Evolutionary conservation across 2,329 filamentous ascomycete genomes (phyloP).

Genomic region (Penicillium verrucosum): DNA sequence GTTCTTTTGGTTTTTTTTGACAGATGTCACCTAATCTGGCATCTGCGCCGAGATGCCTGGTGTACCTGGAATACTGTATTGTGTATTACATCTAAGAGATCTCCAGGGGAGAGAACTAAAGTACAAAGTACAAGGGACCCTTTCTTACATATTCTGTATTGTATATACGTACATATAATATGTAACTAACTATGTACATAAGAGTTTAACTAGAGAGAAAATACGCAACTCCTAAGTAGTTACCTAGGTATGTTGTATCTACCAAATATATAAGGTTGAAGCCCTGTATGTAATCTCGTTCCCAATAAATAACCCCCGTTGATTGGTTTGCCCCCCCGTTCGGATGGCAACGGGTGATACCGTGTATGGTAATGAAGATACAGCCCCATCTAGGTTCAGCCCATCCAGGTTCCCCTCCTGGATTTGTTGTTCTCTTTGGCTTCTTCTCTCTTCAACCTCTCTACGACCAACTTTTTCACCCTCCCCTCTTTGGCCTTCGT

Average conservation of each 20-base stretch:
- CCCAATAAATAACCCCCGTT: neutral
- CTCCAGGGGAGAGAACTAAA: neutral
- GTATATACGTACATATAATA: no score
- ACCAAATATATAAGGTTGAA: neutral
- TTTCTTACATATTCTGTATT: neutral
- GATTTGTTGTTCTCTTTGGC: constrained; percentile 13
- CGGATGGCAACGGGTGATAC: constrained; percentile 1
- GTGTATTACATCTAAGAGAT: neutral
- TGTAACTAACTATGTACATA: no score
- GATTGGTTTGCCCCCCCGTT: neutral
- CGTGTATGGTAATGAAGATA: constrained; percentile 3
- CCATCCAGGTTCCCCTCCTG: constrained; percentile 5
- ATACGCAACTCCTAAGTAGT: neutral
- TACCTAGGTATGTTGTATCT: neutral
- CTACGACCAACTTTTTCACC: constrained; percentile 17
- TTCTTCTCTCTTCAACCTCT: constrained; percentile 11
- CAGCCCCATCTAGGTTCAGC: neutral
- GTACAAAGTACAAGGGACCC: neutral
- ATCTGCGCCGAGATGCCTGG: neutral
- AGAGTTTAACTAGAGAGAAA: neutral
- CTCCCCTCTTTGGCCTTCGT: constrained; percentile 22
- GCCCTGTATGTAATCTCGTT: neutral
- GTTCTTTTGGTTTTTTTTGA: neutral
- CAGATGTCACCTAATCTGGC: constrained; percentile 1
- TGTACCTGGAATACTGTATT: neutral